Base-by-base conservation (phyloP, 1,284 basidiomycete species). In the Coniferiporia sulphurascens region DNA sequence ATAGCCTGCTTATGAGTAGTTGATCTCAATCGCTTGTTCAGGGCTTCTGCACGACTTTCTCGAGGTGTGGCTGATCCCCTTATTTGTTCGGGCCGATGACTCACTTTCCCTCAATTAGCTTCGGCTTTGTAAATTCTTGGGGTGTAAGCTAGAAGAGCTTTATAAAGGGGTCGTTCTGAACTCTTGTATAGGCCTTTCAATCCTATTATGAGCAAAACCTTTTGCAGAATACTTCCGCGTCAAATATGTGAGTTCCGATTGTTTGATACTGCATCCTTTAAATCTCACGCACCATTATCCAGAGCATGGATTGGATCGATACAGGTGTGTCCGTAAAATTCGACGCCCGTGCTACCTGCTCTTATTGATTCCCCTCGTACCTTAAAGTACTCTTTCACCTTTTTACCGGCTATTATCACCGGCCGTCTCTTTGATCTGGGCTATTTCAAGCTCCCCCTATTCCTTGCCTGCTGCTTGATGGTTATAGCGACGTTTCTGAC, bases 401-500 rank as follows among this genome's bases (percentile, higher is more conserved):
- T 66, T 65, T 76, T 66, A 8, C 78, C 60, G 67, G 76, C 64
- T 15, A 65, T 75, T 38, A 58, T 76, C 48, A 68, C 71, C 36
- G 85, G 85, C 0, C 78, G 83, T 3, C 68, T 86, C 7, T 84
- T 86, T 67, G 85, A 87, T 66, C 63, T 80, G 1, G 85, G 85
- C 17, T 78, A 83, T 66, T 80, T 82, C 64, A 73, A 73, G 36
- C 67, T 74, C 3, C 74, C 82, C 7, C 72, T 80, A 48, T 63
- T 77, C 3, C 59, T 70, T 5, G 77, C 76, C 17, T 81, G 80
- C 49, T 65, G 66, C 2, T 54, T 82, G 8, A 74, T 85, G 36
- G 68, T 84, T 5, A 63, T 75, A 6, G 75, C 78, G 21, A 79
- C 83, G 0, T 81, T 86, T 66, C 73, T 86, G 52, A 74, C 81